phyloP scores from a whole-genome alignment of 495 filamentous ascomycete genomes.

The Neurospora sp. region DNA sequence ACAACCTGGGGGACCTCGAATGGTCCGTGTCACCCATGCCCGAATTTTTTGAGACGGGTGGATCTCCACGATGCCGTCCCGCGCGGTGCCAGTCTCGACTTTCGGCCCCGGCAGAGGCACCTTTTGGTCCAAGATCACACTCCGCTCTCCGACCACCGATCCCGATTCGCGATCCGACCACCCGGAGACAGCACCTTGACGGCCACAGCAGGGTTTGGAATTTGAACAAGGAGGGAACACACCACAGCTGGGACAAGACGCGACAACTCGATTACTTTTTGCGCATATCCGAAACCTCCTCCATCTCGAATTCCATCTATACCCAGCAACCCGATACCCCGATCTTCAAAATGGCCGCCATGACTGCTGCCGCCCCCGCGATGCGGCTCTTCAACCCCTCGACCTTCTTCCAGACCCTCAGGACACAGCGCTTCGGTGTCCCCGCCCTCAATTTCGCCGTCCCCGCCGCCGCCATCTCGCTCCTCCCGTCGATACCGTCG shows the following conservation, averaged over 20 bases:
- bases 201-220: not conserved
- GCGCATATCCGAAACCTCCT: not conserved
- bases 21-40: slow-evolving; percentile 21
- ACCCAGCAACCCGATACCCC: not conserved
- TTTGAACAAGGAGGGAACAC: not conserved
- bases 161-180: not conserved
- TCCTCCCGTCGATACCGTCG: slow-evolving; percentile 37
- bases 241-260: not conserved
- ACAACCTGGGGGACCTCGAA: slow-evolving; percentile 1
- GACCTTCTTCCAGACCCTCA: slow-evolving; percentile 27
- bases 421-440: slow-evolving; percentile 27
- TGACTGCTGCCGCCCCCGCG: slow-evolving; percentile 16
- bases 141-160: not conserved
- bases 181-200: not conserved
- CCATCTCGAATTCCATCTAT: not conserved
- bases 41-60: not conserved
- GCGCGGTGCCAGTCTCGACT: not conserved
- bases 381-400: slow-evolving; percentile 29
- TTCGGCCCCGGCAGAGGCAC: not conserved
- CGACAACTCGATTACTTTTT: not conserved
- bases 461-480: slow-evolving; percentile 45
- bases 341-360: slow-evolving; percentile 21
- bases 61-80: not conserved
- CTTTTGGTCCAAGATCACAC: not conserved
- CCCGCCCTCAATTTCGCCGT: slow-evolving; percentile 41